These are phyloP conservation scores for Aquilaria sinensis DNA, from an alignment of 345 rosid species.

Conservation along the genomic window DNA sequence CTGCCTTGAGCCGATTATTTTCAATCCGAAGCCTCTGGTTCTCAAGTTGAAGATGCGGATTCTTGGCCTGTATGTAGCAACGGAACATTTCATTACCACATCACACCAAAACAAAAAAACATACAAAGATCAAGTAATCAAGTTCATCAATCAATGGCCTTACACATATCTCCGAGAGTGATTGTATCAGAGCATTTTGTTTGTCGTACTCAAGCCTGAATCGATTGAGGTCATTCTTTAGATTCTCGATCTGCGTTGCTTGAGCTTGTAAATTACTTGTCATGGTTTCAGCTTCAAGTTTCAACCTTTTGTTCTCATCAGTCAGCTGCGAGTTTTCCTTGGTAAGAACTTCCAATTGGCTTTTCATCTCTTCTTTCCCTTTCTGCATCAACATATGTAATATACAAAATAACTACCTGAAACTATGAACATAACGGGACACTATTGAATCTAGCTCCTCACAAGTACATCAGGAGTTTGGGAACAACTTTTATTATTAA, in stretches of 20 bases:
- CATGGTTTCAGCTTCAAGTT: background rate
- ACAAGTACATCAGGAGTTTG: no score
- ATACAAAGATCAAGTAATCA: background rate
- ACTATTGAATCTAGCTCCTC: no score
- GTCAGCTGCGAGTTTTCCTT: background rate
- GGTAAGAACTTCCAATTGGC: background rate
- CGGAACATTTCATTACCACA: background rate
- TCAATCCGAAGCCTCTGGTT: background rate
- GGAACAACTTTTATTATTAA: no score
- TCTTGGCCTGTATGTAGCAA: background rate
- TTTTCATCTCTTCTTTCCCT: background rate
- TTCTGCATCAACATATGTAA: background rate
- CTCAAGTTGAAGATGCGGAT: background rate
- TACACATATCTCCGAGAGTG: background rate
- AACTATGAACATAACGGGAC: no score
- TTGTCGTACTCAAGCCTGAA: background rate
- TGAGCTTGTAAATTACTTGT: background rate
- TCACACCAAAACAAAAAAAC: no score
- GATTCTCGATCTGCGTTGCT: background rate
- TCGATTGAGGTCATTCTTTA: background rate
- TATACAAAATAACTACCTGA: no score
- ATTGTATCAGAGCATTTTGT: background rate
- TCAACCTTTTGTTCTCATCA: background rate
- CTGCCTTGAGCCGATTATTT: background rate
- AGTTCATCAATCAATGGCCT: background rate